Base-by-base conservation (phyloP, 2,329 filamentous ascomycete genomes). In the Sporothrix schenckii region DNA sequence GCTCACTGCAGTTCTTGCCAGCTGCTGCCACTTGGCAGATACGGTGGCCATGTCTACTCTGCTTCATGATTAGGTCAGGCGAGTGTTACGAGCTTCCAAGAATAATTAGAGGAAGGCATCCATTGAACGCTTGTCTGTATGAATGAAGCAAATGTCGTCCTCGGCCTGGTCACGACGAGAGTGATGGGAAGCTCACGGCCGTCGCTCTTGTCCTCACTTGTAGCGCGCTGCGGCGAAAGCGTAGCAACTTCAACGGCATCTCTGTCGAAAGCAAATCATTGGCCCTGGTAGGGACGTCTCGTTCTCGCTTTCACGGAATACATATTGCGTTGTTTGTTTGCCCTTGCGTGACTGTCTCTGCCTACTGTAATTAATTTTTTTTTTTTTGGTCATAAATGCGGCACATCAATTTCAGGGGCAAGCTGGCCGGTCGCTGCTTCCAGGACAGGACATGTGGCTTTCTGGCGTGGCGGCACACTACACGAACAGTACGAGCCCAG, bases 401-500 rank as follows among this genome's bases (percentile, higher is more conserved):
- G 58, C 58, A 63, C 58, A 49, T 49, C 58, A 24, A 47, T 47
- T 49, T 19, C 54, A 49, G 21, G 41, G 21, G 41, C 21, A n/a
- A 63, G n/a, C 39, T 47, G 58, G 58, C 14, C 61, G 16, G 44
- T 52, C 24, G 24, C 44, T 13, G 27, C 44, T 52, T 66, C 52
- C 14, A 39, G 61, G 61, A 52, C 49, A 41, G 61, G 66, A 58
- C 41, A 68, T 49, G 66, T 68, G 53, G 66, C 66, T 30, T 68
- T 58, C 53, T 24, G 4, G 30, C 14, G 24, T 66, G 24, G 61
- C 24, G 41, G 44, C 7, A 30, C 44, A 7, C 61, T 65, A 49
- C 49, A 9, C 14, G 16, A 24, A 65, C 41, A 30, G 61, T 30
- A 50, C 16, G 41, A 24, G 9, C 58, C 21, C 21, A 44, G 21